These are phyloP conservation scores for Xerocomellus dryophilus DNA, from an alignment of 768 basidiomycete species.

Conservation along the genomic window DNA sequence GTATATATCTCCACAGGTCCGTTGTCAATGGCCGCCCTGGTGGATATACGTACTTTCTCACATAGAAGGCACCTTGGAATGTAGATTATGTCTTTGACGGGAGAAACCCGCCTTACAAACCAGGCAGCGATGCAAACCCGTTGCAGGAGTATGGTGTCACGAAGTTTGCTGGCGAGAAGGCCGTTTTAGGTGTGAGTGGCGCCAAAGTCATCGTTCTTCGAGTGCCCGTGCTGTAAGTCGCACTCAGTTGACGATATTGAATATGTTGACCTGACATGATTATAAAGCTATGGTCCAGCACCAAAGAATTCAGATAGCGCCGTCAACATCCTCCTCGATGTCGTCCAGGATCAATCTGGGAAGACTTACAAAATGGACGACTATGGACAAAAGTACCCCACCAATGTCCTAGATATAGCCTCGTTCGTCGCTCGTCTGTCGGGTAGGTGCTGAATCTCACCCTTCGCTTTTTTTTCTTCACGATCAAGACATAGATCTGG, in stretches of 20 bases:
- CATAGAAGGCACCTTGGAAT: conserved; percentile 1
- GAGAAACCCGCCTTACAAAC: conserved; percentile 83
- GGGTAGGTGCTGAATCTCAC: conserved; percentile 40
- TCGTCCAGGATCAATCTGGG: conserved; percentile 82
- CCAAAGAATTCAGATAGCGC: conserved; percentile 85
- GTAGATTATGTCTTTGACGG: conserved; percentile 96
- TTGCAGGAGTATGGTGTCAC: conserved; percentile 85
- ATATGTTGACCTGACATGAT: not conserved
- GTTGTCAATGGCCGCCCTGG: not conserved
- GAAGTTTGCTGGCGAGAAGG: conserved; percentile 84
- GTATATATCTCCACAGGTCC: conserved; percentile 91
- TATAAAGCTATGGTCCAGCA: conserved; percentile 77
- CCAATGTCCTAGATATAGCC: conserved; percentile 85
- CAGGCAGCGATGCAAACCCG: conserved; percentile 71
- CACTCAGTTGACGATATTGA: not conserved
- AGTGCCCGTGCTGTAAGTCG: conserved; percentile 80
- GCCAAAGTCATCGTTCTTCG: conserved; percentile 70
- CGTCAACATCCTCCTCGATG: conserved; percentile 82
- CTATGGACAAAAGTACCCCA: conserved; percentile 89
- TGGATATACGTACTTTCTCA: conserved; percentile 4
- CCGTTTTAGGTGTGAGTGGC: conserved; percentile 57
- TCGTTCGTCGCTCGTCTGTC: conserved; percentile 75
- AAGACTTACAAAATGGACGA: conserved; percentile 96
- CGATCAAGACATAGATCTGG: conserved; percentile 29
- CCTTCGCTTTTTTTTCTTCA: not conserved